A percentile compares a stretch with the other conserved stretches of the same genome.
Evolutionary conservation across 768 basidiomycete species (phyloP).

Genomic region (Podaxis sp.): DNA sequence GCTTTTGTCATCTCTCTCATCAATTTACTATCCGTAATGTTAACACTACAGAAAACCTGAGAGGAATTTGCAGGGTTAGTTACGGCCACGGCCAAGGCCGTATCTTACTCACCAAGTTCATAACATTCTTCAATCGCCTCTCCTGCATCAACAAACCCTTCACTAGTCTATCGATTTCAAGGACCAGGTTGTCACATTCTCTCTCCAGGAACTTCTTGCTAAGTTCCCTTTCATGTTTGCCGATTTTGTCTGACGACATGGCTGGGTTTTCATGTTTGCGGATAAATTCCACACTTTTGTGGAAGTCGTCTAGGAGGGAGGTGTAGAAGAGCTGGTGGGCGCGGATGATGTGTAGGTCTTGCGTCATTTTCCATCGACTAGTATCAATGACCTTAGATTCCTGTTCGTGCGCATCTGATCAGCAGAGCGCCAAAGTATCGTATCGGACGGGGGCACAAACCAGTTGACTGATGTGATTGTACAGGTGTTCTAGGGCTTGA

Average conservation of each 20-base stretch:
- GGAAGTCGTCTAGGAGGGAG: slow-evolving; percentile 54
- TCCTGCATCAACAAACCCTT: slow-evolving; percentile 44
- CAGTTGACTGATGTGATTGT: slow-evolving; percentile 45
- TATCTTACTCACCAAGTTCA: slow-evolving; percentile 40
- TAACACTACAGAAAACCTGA: slow-evolving; percentile 61
- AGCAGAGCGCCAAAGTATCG: neutral
- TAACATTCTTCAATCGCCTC: slow-evolving; percentile 49
- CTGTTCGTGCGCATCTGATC: slow-evolving; percentile 27
- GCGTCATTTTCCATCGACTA: slow-evolving; percentile 45
- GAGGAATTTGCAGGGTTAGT: neutral
- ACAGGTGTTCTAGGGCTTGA: slow-evolving; percentile 52
- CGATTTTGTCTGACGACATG: slow-evolving; percentile 33
- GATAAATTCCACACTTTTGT: slow-evolving; percentile 52
- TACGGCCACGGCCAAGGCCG: neutral
- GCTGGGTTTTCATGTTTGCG: slow-evolving; percentile 51
- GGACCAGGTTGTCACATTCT: slow-evolving; percentile 51
- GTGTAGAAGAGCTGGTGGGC: slow-evolving; percentile 61
- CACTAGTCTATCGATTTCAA: slow-evolving; percentile 49
- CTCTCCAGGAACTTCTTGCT: slow-evolving; percentile 36
- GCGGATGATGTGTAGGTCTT: slow-evolving; percentile 55
- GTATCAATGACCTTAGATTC: slow-evolving; percentile 48
- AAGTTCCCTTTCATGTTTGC: slow-evolving; percentile 25
- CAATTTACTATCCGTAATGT: slow-evolving; percentile 52
- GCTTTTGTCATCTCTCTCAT: slow-evolving; percentile 56
- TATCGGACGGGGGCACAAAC: slow-evolving; percentile 30